Conservation (phyloP, 768 basidiomycete genomes). For the Mycena rebaudengoi region DNA sequence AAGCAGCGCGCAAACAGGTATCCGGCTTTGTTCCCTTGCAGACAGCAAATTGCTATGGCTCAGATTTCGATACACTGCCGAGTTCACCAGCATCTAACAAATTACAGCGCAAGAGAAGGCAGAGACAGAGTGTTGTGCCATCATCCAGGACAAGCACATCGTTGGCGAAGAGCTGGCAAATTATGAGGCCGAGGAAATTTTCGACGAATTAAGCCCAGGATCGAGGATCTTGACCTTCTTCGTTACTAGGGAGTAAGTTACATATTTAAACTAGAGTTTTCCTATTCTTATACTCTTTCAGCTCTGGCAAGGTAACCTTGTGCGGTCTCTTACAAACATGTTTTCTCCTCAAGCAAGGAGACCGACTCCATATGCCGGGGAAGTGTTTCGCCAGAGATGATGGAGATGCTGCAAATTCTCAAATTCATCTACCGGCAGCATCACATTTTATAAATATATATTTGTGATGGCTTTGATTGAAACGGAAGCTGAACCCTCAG, state of each 20-base stretch:
- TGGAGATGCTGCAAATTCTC: conserved; percentile 14
- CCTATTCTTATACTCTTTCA: not conserved
- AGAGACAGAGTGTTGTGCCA: not conserved
- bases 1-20: not conserved
- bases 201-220: not conserved
- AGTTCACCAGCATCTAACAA: not conserved
- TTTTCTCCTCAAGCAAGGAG: conserved; percentile 16
- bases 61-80: not conserved
- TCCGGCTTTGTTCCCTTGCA: not conserved
- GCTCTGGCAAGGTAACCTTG: not conserved
- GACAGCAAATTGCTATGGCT: not conserved
- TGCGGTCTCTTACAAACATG: conserved; percentile 11
- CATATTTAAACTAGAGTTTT: too few relatives aligned
- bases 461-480: not conserved
- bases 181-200: not conserved
- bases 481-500: not conserved
- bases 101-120: conserved; percentile 1
- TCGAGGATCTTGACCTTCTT: conserved; percentile 1
- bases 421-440: conserved; percentile 7
- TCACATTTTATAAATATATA: not conserved
- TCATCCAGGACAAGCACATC: not conserved
- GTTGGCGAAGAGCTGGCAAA: not conserved
- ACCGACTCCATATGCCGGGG: not conserved
- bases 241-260: conserved; percentile 4
- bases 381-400: not conserved